phyloP scores from a whole-genome alignment of 352 stramenopile genomes.

The Peronospora tabacina region DNA sequence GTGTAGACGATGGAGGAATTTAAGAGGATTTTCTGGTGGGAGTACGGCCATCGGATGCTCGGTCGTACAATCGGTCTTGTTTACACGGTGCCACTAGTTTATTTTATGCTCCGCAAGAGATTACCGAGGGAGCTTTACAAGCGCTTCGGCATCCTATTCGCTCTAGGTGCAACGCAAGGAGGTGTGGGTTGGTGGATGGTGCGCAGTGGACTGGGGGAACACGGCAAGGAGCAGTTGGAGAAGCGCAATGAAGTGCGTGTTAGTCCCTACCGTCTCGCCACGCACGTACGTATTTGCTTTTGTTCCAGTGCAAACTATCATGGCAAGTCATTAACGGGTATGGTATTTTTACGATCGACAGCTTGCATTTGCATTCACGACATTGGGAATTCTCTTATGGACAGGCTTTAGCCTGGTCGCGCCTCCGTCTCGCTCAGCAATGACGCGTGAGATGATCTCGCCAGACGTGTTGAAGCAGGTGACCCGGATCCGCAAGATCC shows the following conservation, averaged over 20 bases:
- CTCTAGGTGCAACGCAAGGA: slow-evolving; percentile 60
- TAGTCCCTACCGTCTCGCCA: slow-evolving; percentile 93
- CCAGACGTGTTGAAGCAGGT: slow-evolving; percentile 65
- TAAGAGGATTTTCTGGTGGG: slow-evolving; percentile 96
- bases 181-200: slow-evolving; percentile 99
- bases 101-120: slow-evolving; percentile 87
- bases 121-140: slow-evolving; percentile 66
- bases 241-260: slow-evolving; percentile 94
- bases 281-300: slow-evolving; percentile 63
- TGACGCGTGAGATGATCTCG: slow-evolving; percentile 75
- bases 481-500: slow-evolving; percentile 53
- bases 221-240: slow-evolving; percentile 66
- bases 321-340: slow-evolving; percentile 4
- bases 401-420: slow-evolving; percentile 89
- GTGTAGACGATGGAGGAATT: slow-evolving; percentile 94
- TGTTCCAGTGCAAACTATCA: not conserved
- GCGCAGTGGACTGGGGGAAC: slow-evolving; percentile 93
- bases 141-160: slow-evolving; percentile 55
- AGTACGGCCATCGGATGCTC: slow-evolving; percentile 97
- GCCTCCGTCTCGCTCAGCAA: slow-evolving; percentile 50
- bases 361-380: slow-evolving; percentile 95
- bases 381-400: slow-evolving; percentile 92
- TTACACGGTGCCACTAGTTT: slow-evolving; percentile 89
- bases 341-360: slow-evolving; percentile 17
- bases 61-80: slow-evolving; percentile 90